A percentile compares a stretch with the other conserved stretches of the same genome.
phyloP scores from a whole-genome alignment of 345 rosid species.

The Acer negundo region DNA sequence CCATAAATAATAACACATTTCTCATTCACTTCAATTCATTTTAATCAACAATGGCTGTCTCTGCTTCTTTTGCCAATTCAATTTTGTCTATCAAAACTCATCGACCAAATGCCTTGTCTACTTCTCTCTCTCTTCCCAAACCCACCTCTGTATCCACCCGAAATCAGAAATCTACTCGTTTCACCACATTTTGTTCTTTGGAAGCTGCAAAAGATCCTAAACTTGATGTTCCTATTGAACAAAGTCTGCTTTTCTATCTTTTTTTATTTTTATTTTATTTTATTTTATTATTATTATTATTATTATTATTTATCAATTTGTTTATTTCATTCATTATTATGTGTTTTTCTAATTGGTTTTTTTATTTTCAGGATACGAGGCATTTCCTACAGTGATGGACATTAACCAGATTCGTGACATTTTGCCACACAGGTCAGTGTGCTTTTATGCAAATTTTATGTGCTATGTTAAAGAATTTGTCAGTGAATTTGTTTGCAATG shows the following conservation, averaged over 20 bases:
- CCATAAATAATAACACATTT: background rate
- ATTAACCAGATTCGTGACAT: constrained; percentile 87
- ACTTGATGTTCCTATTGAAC: constrained; percentile 46
- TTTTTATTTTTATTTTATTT: too few relatives aligned
- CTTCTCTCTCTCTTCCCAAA: background rate
- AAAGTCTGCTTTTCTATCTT: constrained; percentile 29
- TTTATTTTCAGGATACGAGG: constrained; percentile 46
- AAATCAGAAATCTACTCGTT: constrained; percentile 4
- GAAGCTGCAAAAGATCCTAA: constrained; percentile 35
- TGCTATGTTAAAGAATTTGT: too few relatives aligned
- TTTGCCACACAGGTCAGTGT: constrained; percentile 77
- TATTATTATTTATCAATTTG: too few relatives aligned
- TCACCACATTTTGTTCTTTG: constrained; percentile 36
- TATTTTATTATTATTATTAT: too few relatives aligned
- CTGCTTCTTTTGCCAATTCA: constrained; percentile 13
- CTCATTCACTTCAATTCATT: background rate
- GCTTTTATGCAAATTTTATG: background rate
- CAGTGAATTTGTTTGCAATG: background rate
- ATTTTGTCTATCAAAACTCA: background rate
- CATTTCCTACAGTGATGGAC: constrained; percentile 84
- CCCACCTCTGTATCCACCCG: background rate
- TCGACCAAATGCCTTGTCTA: background rate
- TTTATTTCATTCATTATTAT: background rate
- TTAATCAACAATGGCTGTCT: constrained; percentile 3
- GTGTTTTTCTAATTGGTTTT: background rate